A percentile compares a stretch with the other conserved stretches of the same genome.
These are phyloP conservation scores for Apiotrichum akiyoshidainum DNA, from an alignment of 1,284 basidiomycete species.

Conservation along the genomic window DNA sequence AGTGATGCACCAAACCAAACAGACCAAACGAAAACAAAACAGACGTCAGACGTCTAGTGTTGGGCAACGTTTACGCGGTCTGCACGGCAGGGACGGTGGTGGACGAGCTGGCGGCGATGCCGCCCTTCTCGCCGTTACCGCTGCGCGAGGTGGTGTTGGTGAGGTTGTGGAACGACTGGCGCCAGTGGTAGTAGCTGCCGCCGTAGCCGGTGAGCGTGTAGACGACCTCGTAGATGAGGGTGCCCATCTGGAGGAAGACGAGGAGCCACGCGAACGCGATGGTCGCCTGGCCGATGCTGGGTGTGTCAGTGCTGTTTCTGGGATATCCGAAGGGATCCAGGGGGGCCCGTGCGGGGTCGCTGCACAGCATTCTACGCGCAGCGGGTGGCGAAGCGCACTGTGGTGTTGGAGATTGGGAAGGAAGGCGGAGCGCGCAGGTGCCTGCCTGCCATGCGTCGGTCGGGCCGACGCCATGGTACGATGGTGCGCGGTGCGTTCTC, in stretches of 20 bases:
- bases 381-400: too few species aligned
- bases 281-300: constrained; percentile 30
- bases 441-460: too few species aligned
- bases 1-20: too few species aligned
- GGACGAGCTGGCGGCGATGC: not conserved
- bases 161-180: constrained; percentile 36
- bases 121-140: constrained; percentile 2
- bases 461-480: too few species aligned
- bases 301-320: not conserved
- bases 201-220: constrained; percentile 33
- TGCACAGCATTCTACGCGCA: too few species aligned
- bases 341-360: not conserved
- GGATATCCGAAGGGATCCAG: not conserved
- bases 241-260: constrained; percentile 37
- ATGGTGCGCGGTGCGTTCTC: too few species aligned
- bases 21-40: too few species aligned
- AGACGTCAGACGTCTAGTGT: too few species aligned
- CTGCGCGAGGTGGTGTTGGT: constrained; percentile 1
- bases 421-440: too few species aligned
- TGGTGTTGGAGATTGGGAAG: too few species aligned
- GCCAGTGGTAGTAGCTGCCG: constrained; percentile 26
- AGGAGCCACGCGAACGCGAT: constrained; percentile 45
- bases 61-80: constrained; percentile 2
- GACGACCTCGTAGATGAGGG: constrained; percentile 37
- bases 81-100: constrained; percentile 5